phyloP scores from a whole-genome alignment of 352 stramenopile genomes.

The Peronospora farinosa region DNA sequence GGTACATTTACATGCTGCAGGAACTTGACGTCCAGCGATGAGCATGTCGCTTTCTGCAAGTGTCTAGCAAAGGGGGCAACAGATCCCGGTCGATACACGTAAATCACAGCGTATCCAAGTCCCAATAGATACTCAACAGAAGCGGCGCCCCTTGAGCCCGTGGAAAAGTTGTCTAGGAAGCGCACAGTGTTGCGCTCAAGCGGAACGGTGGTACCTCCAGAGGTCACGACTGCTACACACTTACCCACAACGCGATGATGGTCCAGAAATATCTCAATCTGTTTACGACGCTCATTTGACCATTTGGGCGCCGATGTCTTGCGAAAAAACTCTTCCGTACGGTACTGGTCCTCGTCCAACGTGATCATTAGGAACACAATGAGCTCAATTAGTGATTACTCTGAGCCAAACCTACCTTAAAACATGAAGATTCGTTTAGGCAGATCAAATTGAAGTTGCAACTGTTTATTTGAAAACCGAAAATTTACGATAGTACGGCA shows the following conservation, averaged over 20 bases:
- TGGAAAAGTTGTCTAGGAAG: constrained; percentile 98
- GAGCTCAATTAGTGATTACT: no score
- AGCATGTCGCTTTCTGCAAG: constrained; percentile 46
- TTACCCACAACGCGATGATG: constrained; percentile 58
- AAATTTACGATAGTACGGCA: no score
- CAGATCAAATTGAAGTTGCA: background rate
- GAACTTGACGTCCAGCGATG: constrained; percentile 61
- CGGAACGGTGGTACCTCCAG: constrained; percentile 92
- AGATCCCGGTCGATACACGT: constrained; percentile 88
- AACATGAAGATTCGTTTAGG: background rate
- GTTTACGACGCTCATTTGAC: constrained; percentile 29
- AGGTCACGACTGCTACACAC: constrained; percentile 77
- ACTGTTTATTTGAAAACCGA: no score
- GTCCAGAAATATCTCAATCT: constrained; percentile 56
- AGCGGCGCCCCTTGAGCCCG: constrained; percentile 84
- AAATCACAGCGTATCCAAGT: constrained; percentile 94
- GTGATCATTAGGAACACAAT: constrained; percentile 1
- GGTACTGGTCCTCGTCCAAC: constrained; percentile 29
- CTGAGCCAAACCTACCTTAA: background rate
- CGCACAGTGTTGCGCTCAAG: constrained; percentile 93
- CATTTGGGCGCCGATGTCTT: constrained; percentile 38
- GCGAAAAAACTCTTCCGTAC: constrained; percentile 50
- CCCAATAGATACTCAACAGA: constrained; percentile 88
- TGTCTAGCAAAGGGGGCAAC: constrained; percentile 82
- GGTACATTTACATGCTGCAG: constrained; percentile 46